Percentiles rank a stretch among this genome's conserved stretches.
phyloP scores from a whole-genome alignment of 345 rosid species.

The Schrenkiella parvula region DNA sequence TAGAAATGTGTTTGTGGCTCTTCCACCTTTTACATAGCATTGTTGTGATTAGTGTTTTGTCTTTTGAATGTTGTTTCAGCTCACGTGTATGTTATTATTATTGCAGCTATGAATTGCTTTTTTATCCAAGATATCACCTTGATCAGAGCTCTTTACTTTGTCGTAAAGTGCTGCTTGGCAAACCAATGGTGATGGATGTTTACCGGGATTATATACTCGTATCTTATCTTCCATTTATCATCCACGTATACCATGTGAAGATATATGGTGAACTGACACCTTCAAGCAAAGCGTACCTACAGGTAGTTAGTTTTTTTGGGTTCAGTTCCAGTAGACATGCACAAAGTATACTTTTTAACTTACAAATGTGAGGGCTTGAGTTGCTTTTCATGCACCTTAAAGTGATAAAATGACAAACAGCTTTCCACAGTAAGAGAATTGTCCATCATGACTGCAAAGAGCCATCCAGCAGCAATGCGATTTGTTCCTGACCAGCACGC shows the following conservation, averaged over 20 bases:
- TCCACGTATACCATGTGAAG: slow-evolving; percentile 82
- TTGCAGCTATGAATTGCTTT: slow-evolving; percentile 86
- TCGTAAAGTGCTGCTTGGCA: slow-evolving; percentile 79
- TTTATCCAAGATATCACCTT: slow-evolving; percentile 96
- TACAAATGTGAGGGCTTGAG: slow-evolving; percentile 22
- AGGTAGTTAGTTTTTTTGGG: slow-evolving; percentile 47
- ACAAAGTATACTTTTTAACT: slow-evolving; percentile 1
- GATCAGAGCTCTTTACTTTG: slow-evolving; percentile 90
- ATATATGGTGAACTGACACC: slow-evolving; percentile 76
- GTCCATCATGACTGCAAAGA: slow-evolving; percentile 98
- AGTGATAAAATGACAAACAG: slow-evolving; percentile 99
- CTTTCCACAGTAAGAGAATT: slow-evolving; percentile 99
- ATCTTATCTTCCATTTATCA: slow-evolving; percentile 86
- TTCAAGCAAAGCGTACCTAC: slow-evolving; percentile 65
- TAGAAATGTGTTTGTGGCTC: background rate
- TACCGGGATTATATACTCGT: slow-evolving; percentile 81
- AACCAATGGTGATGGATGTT: slow-evolving; percentile 98
- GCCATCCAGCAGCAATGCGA: slow-evolving; percentile 99
- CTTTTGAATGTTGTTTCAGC: slow-evolving; percentile 5
- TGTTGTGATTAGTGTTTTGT: background rate
- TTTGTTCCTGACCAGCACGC: slow-evolving; percentile 87
- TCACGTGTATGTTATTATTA: background rate
- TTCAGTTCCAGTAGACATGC: slow-evolving; percentile 11
- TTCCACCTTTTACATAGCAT: background rate
- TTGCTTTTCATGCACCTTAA: slow-evolving; percentile 63